Percentiles rank a stretch among this genome's conserved stretches.
Evolutionary conservation across 257 asterid genomes (phyloP).

Genomic region (Avicennia marina): DNA sequence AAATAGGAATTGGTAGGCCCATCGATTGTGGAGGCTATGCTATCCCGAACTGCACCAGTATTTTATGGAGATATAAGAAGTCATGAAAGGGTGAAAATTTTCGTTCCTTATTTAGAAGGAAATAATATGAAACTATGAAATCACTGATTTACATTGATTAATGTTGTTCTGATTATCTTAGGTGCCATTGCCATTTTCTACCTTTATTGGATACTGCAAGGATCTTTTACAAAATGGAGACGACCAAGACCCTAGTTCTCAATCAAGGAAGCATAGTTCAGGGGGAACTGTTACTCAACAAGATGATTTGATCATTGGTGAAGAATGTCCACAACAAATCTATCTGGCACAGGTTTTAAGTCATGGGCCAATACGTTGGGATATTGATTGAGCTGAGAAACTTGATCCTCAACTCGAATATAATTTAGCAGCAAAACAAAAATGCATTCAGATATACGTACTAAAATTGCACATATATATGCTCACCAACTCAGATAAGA

Average conservation of each 20-base stretch:
- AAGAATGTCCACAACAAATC: constrained; percentile 62
- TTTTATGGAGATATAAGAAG: constrained; percentile 92
- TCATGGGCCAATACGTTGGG: constrained; percentile 4
- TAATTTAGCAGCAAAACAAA: too few relatives aligned
- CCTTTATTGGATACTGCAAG: constrained; percentile 80
- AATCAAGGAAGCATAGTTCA: constrained; percentile 27
- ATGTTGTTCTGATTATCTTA: constrained; percentile 21
- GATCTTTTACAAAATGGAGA: constrained; percentile 32
- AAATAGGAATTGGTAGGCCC: constrained; percentile 65
- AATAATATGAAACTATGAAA: constrained; percentile 8
- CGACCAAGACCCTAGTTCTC: constrained; percentile 27
- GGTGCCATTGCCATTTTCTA: constrained; percentile 75
- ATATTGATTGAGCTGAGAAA: not conserved
- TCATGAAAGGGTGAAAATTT: constrained; percentile 75
- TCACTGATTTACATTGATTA: constrained; percentile 4
- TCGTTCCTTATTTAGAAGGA: not conserved
- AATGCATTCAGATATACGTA: too few relatives aligned
- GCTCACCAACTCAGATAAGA: too few relatives aligned
- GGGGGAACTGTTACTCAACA: constrained; percentile 29
- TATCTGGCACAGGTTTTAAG: constrained; percentile 86
- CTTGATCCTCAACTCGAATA: not conserved
- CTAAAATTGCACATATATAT: too few relatives aligned
- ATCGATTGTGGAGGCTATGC: constrained; percentile 78
- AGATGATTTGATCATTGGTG: constrained; percentile 25
- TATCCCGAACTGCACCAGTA: constrained; percentile 76